Conservation (phyloP, 2,329 filamentous ascomycete genomes). For the Fusarium beomiforme region DNA sequence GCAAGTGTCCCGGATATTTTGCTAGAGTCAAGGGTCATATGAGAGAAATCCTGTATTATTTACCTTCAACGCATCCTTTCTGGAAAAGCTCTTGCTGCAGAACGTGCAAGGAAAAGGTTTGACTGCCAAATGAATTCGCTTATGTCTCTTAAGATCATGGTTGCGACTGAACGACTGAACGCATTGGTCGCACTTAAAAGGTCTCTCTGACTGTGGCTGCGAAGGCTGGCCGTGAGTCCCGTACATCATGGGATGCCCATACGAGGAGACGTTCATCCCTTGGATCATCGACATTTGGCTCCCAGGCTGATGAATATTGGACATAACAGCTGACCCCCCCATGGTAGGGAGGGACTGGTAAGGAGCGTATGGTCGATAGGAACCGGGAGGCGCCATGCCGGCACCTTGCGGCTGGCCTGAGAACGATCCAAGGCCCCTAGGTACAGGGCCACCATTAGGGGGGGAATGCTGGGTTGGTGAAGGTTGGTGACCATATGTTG, state of each 20-base stretch:
- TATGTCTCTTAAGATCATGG: slow-evolving; percentile 95
- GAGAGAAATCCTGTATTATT: slow-evolving; percentile 39
- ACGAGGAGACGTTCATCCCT: slow-evolving; percentile 62
- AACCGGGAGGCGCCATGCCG: slow-evolving; percentile 59
- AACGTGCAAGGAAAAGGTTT: slow-evolving; percentile 93
- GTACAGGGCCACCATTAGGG: slow-evolving; percentile 51
- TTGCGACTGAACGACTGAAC: slow-evolving; percentile 95
- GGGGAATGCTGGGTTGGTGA: slow-evolving; percentile 58
- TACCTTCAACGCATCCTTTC: slow-evolving; percentile 98
- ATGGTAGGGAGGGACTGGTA: slow-evolving; percentile 68
- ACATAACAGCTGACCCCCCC: slow-evolving; percentile 75
- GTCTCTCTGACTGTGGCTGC: slow-evolving; percentile 73
- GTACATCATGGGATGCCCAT: slow-evolving; percentile 72
- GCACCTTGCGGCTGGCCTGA: slow-evolving; percentile 38
- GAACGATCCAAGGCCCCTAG: slow-evolving; percentile 52
- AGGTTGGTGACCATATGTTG: slow-evolving; percentile 53
- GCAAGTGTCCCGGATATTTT: neutral
- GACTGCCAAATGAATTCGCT: slow-evolving; percentile 91
- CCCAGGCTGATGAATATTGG: slow-evolving; percentile 80
- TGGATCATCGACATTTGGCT: slow-evolving; percentile 78
- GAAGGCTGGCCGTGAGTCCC: slow-evolving; percentile 59
- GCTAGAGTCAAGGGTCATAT: neutral
- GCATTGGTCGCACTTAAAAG: slow-evolving; percentile 94
- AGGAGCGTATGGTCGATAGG: slow-evolving; percentile 58
- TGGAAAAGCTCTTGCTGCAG: slow-evolving; percentile 96